Percentiles rank a stretch among this genome's conserved stretches.
These are phyloP conservation scores for Perkinsus olseni DNA, from an alignment of 169 alveolate genomes.

Conservation along the genomic window DNA sequence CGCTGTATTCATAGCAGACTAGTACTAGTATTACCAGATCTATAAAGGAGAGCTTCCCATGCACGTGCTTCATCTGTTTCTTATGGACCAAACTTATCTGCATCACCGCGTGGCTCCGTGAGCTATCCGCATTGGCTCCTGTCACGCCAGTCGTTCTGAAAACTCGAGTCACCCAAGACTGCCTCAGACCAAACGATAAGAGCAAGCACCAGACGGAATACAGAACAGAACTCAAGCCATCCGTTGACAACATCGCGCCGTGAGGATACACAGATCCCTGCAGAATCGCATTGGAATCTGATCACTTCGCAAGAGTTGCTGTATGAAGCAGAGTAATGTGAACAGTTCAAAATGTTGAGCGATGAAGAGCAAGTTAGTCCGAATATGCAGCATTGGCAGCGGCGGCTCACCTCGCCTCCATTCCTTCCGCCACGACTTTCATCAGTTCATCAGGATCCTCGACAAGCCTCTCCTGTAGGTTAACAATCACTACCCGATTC, in stretches of 20 bases:
- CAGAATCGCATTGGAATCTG: too few species aligned
- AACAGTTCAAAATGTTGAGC: too few species aligned
- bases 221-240: too few species aligned
- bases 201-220: too few species aligned
- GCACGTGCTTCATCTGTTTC: slow-evolving; percentile 6
- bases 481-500: slow-evolving; percentile 88
- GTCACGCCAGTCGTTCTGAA: slow-evolving; percentile 88
- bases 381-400: background rate
- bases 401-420: slow-evolving; percentile 46
- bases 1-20: slow-evolving; percentile 28
- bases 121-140: slow-evolving; percentile 93
- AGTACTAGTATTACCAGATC: slow-evolving; percentile 81
- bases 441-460: slow-evolving; percentile 73
- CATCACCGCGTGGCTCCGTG: slow-evolving; percentile 97
- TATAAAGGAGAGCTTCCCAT: slow-evolving; percentile 87
- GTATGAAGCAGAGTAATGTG: too few species aligned
- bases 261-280: too few species aligned
- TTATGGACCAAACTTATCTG: slow-evolving; percentile 52
- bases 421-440: slow-evolving; percentile 71
- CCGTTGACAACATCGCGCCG: too few species aligned
- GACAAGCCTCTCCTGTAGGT: slow-evolving; percentile 73
- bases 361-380: too few species aligned
- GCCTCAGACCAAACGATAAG: too few species aligned
- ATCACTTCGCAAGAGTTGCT: too few species aligned
- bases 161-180: too few species aligned